Percentiles rank a stretch among this genome's conserved stretches.
phyloP scores from a whole-genome alignment of 768 basidiomycete genomes.

The Amanita brunnescens region DNA sequence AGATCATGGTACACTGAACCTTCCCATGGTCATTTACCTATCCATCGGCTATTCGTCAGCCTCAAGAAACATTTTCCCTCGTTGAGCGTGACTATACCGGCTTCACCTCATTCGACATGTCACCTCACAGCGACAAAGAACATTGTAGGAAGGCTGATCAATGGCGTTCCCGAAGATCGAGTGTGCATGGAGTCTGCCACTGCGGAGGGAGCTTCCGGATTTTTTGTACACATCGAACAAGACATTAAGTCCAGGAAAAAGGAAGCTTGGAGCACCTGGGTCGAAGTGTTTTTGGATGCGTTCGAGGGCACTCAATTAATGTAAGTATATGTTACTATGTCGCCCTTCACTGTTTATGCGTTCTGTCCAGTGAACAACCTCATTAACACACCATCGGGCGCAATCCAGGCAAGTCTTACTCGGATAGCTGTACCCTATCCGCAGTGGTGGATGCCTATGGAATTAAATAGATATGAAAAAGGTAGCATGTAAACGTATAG shows the following conservation, averaged over 20 bases:
- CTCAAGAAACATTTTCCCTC: slow-evolving; percentile 27
- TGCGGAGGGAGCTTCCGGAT: slow-evolving; percentile 14
- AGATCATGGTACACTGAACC: slow-evolving; percentile 30
- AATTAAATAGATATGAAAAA: too few species aligned
- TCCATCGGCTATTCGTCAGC: slow-evolving; percentile 25
- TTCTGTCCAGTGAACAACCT: too few species aligned
- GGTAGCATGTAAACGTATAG: too few species aligned
- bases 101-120: slow-evolving; percentile 27
- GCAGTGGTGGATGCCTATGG: too few species aligned
- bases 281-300: background rate
- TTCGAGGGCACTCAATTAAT: too few species aligned
- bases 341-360: too few species aligned
- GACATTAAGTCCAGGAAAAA: background rate
- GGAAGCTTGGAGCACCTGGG: background rate
- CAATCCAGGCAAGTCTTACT: too few species aligned
- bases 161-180: slow-evolving; percentile 20
- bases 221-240: slow-evolving; percentile 5
- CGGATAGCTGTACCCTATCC: too few species aligned
- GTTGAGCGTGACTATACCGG: slow-evolving; percentile 24
- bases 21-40: background rate
- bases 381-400: too few species aligned
- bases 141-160: slow-evolving; percentile 36
- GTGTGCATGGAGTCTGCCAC: slow-evolving; percentile 24
- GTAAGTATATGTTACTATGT: too few species aligned
- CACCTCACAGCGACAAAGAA: slow-evolving; percentile 35